Base-by-base conservation (phyloP, 768 basidiomycete genomes). In the Coprinopsis cinerea region DNA sequence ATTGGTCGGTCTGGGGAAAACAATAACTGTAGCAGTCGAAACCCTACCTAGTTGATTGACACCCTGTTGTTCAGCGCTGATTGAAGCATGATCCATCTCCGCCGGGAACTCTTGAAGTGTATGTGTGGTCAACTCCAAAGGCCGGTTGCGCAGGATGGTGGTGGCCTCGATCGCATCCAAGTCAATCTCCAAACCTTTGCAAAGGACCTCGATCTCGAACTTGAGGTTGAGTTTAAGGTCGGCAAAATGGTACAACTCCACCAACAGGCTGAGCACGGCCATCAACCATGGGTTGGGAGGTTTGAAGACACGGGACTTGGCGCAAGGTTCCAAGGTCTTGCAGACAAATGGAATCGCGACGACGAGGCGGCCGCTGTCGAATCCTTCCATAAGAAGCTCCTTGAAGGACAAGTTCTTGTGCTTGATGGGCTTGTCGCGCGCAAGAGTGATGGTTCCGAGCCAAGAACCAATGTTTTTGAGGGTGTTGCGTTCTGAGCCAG, bases 231-330 rank as follows among this genome's bases (percentile, higher is more conserved):
- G 74, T 68, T 95, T 95, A 53, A 98, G 76, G 58, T 98, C 94
- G 3, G 92, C 95, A 59, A 86, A 94, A 63, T 94, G 90, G 66
- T 99, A 98, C n/a, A 99, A 78, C 64, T 99, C 96, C 37, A 83
- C 89, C 39, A 98, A 79, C 36, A 98, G 75, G 56, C 87, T 82
- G 59, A 98, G 75, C 55, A 99, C 89, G 0, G 89, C 94, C 87
- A 97, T 94, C 44, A 99, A 69, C 96, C 96, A 99, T 1, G 96
- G 96, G 64, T 97, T 99, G 22, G 96, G 96, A 17, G 92, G 88
- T 60, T 79, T 86, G 80, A 99, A 99, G 23, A 98, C 88, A 55
- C 75, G 85, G 26, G 95, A 98, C 61, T 85, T 83, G 42, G 84
- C 78, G 54, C 91, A 92, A 40, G 89, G 89, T 63, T 93, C 90